Percentiles rank a stretch among this genome's conserved stretches.
Evolutionary conservation across 164 flowering plant species (phyloP).

Genomic region (Piper longum): DNA sequence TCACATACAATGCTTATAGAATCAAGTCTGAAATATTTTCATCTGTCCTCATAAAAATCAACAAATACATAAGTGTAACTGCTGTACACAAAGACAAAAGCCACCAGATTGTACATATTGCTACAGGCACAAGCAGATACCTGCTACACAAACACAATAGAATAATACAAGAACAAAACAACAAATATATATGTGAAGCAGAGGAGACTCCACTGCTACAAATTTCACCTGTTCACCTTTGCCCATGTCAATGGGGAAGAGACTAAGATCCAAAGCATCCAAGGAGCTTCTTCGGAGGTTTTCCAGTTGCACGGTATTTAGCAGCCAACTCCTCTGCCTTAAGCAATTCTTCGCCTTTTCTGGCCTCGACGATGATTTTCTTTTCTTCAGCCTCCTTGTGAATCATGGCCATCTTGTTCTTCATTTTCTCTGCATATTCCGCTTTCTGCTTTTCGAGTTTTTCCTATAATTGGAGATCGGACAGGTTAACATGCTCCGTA

Average conservation of each 20-base stretch:
- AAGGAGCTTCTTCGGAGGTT: slow-evolving; percentile 56
- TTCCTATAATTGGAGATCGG: slow-evolving; percentile 29
- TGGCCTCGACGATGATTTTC: slow-evolving; percentile 66
- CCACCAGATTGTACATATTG: too few relatives aligned
- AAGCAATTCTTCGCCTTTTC: slow-evolving; percentile 61
- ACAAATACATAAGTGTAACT: too few relatives aligned
- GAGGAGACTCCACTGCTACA: not conserved
- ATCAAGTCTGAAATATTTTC: too few relatives aligned
- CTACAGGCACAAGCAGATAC: too few relatives aligned
- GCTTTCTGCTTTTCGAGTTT: slow-evolving; percentile 77
- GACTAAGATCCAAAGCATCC: slow-evolving; percentile 36
- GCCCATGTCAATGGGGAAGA: not conserved
- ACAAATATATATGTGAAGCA: not conserved
- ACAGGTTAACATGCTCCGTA: not conserved
- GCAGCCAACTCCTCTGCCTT: slow-evolving; percentile 80
- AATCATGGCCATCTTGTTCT: slow-evolving; percentile 51
- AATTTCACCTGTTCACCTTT: not conserved
- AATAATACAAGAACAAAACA: too few relatives aligned
- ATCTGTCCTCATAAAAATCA: too few relatives aligned
- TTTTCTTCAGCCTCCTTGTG: slow-evolving; percentile 84
- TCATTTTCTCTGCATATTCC: slow-evolving; percentile 61
- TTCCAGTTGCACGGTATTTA: slow-evolving; percentile 70
- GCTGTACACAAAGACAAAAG: too few relatives aligned
- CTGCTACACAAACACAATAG: too few relatives aligned
- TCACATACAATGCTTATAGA: too few relatives aligned